A percentile compares a stretch with the other conserved stretches of the same genome.
Evolutionary conservation across 2,329 filamentous ascomycete species (phyloP).

Genomic region (Phaeosphaeria sp.): DNA sequence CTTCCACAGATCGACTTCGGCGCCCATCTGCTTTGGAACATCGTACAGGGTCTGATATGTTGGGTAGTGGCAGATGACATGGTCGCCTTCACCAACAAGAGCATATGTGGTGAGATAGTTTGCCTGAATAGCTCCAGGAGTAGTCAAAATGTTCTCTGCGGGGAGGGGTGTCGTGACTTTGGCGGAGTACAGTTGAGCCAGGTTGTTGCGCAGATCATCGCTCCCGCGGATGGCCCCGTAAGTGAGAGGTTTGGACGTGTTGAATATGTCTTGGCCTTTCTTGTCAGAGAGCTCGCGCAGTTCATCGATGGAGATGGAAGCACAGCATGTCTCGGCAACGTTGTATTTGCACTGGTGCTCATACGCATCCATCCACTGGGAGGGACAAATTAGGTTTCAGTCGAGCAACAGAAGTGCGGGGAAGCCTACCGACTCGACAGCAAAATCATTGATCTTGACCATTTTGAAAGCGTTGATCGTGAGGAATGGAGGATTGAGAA

Average conservation of each 20-base stretch:
- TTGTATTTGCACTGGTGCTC: constrained; percentile 66
- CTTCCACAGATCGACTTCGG: constrained; percentile 79
- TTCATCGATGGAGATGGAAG: constrained; percentile 75
- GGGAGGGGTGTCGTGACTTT: constrained; percentile 57
- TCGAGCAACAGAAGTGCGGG: constrained; percentile 21
- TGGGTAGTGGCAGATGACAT: constrained; percentile 86
- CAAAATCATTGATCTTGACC: constrained; percentile 68
- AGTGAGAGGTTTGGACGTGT: constrained; percentile 66
- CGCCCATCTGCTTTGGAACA: constrained; percentile 76
- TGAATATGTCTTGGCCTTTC: constrained; percentile 55
- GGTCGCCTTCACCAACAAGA: constrained; percentile 75
- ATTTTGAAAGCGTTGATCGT: constrained; percentile 46
- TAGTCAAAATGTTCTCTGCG: constrained; percentile 74
- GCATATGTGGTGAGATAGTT: constrained; percentile 82
- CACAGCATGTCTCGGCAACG: constrained; percentile 80
- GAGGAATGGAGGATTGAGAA: background rate
- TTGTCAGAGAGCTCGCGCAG: constrained; percentile 67
- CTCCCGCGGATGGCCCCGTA: constrained; percentile 79
- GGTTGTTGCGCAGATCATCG: constrained; percentile 65
- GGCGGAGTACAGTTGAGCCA: constrained; percentile 70
- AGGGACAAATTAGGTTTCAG: constrained; percentile 12
- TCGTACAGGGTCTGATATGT: constrained; percentile 83
- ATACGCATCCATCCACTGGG: constrained; percentile 64
- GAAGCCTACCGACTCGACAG: constrained; percentile 70
- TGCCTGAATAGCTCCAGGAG: constrained; percentile 81